Percentiles rank a stretch among this genome's conserved stretches.
Evolutionary conservation across 176 grass and related monocot genomes (phyloP).

Genomic region (Ampelocalamus luodianensis): DNA sequence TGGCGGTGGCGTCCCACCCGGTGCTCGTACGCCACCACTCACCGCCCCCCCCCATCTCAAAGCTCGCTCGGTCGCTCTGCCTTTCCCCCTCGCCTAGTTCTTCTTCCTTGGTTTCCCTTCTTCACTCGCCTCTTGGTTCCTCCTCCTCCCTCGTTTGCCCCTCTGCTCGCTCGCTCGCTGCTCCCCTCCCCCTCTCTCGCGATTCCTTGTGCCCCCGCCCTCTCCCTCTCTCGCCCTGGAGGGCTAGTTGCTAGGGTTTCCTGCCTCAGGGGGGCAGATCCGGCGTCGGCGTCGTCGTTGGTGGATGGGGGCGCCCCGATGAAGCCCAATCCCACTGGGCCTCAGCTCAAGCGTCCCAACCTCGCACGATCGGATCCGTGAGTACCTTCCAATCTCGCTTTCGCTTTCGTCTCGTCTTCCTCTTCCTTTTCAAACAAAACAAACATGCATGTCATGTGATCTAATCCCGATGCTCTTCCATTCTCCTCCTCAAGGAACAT

Average conservation of each 20-base stretch:
- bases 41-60: not conserved
- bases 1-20: not conserved
- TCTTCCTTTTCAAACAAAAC: not conserved
- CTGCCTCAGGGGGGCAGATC: not conserved
- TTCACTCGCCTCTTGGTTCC: too few relatives aligned
- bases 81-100: too few relatives aligned
- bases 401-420: not conserved
- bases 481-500: conserved; percentile 33
- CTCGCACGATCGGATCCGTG: conserved; percentile 70
- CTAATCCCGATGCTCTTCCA: not conserved
- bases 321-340: conserved; percentile 41
- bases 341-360: conserved; percentile 57
- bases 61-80: too few relatives aligned
- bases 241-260: not conserved
- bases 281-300: not conserved
- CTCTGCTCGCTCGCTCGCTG: not conserved
- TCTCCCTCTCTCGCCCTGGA: not conserved
- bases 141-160: not conserved
- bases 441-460: not conserved
- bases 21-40: not conserved
- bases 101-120: too few relatives aligned
- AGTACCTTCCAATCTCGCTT: conserved; percentile 33
- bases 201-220: too few relatives aligned
- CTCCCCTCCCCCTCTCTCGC: too few relatives aligned
- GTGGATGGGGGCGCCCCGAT: not conserved